A percentile compares a stretch with the other conserved stretches of the same genome.
Conservation (phyloP, 1,284 basidiomycete genomes). For the Vanrija humicola region DNA sequence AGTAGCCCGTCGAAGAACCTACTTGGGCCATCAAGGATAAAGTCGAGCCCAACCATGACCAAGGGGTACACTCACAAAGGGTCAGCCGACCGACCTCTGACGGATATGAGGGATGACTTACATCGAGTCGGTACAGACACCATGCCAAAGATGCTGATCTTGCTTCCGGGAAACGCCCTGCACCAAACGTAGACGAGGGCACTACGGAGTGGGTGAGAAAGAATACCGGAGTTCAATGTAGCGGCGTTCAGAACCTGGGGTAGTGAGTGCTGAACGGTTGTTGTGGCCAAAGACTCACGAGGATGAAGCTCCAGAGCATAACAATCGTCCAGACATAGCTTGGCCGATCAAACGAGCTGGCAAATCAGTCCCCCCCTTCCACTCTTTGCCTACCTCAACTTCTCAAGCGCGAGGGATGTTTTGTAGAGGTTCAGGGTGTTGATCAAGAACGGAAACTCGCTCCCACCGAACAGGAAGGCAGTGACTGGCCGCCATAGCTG, state of each 20-base stretch:
- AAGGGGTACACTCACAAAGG: slow-evolving; percentile 40
- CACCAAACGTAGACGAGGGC: slow-evolving; percentile 48
- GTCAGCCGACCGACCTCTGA: background rate
- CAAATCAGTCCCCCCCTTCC: background rate
- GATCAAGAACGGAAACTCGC: slow-evolving; percentile 38
- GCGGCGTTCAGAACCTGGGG: slow-evolving; percentile 30
- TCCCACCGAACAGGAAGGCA: slow-evolving; percentile 41
- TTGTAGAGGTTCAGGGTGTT: slow-evolving; percentile 46
- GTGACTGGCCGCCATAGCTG: slow-evolving; percentile 44
- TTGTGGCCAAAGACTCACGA: slow-evolving; percentile 16
- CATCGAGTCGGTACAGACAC: slow-evolving; percentile 43
- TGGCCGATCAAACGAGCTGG: slow-evolving; percentile 33
- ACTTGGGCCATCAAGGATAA: slow-evolving; percentile 33
- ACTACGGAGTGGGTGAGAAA: slow-evolving; percentile 43
- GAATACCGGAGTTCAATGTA: slow-evolving; percentile 31
- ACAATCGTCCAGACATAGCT: slow-evolving; percentile 44
- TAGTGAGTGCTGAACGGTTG: background rate
- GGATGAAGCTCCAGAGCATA: slow-evolving; percentile 31
- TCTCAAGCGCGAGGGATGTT: slow-evolving; percentile 43
- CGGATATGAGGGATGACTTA: background rate
- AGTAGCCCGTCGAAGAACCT: slow-evolving; percentile 37
- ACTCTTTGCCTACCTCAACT: slow-evolving; percentile 28
- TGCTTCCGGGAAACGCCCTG: slow-evolving; percentile 39
- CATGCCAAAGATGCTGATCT: slow-evolving; percentile 45
- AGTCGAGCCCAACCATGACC: slow-evolving; percentile 38